These are phyloP conservation scores for Malassezia restricta DNA, from an alignment of 1,284 basidiomycete species.

Conservation along the genomic window DNA sequence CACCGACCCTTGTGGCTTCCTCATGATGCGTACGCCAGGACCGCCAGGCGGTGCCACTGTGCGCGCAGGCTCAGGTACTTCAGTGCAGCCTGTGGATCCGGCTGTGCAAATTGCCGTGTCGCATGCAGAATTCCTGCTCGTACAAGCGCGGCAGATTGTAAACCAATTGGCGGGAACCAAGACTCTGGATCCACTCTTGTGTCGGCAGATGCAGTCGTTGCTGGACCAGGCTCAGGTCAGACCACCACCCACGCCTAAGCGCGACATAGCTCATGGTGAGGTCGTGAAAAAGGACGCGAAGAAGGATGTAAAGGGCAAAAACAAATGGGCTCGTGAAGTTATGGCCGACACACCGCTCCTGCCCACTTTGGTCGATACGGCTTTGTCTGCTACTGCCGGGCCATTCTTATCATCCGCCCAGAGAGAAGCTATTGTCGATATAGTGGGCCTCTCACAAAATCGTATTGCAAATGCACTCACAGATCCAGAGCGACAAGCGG, in stretches of 20 bases:
- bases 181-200: conserved; percentile 8
- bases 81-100: not conserved
- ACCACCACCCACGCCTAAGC: not conserved
- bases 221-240: not conserved
- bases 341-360: conserved; percentile 18
- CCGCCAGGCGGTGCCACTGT: no score
- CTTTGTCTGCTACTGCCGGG: conserved; percentile 17
- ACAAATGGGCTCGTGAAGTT: conserved; percentile 22
- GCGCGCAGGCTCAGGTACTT: no score
- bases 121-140: conserved; percentile 10
- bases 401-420: conserved; percentile 18
- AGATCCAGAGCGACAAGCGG: conserved; percentile 18
- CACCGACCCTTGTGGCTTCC: no score
- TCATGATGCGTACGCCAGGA: no score
- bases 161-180: conserved; percentile 4
- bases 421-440: conserved; percentile 18
- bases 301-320: conserved; percentile 17
- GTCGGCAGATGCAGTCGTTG: conserved; percentile 6
- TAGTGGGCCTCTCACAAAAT: conserved; percentile 19
- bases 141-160: conserved; percentile 11
- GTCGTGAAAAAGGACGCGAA: not conserved
- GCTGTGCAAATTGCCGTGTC: not conserved
- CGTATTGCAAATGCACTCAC: conserved; percentile 22
- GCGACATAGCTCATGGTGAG: not conserved
- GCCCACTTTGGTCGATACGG: conserved; percentile 23